These are phyloP conservation scores for Sporisorium exsertum DNA, from an alignment of 1,284 basidiomycete genomes.

Conservation along the genomic window DNA sequence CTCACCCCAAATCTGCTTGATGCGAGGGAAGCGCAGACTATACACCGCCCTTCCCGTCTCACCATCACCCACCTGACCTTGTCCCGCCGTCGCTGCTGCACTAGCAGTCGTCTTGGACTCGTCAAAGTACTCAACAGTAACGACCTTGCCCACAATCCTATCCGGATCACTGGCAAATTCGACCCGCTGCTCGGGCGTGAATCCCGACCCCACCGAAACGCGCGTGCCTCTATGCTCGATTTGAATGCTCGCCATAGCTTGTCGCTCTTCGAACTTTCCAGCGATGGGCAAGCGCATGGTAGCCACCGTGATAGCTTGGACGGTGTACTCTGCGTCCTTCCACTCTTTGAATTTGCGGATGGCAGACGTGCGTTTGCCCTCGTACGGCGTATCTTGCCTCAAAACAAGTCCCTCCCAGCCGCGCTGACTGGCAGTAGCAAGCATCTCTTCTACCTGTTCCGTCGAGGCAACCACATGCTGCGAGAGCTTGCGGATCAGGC, in stretches of 20 bases:
- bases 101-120: constrained; percentile 25
- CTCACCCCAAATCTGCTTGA: constrained; percentile 53
- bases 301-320: constrained; percentile 31
- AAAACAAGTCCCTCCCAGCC: constrained; percentile 60
- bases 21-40: constrained; percentile 57
- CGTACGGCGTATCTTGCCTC: constrained; percentile 47
- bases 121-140: constrained; percentile 57
- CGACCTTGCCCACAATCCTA: constrained; percentile 45
- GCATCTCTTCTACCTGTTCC: constrained; percentile 21
- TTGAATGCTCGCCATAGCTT: constrained; percentile 44
- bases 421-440: constrained; percentile 21
- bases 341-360: constrained; percentile 56
- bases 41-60: constrained; percentile 15
- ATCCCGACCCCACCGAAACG: constrained; percentile 56
- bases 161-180: constrained; percentile 45
- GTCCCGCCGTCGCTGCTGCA: neutral
- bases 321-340: constrained; percentile 58
- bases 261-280: constrained; percentile 41
- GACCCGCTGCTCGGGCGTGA: constrained; percentile 50
- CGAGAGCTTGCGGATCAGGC: constrained; percentile 35
- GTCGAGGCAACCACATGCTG: constrained; percentile 27
- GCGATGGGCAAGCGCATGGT: constrained; percentile 54
- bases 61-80: constrained; percentile 4
- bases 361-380: constrained; percentile 49
- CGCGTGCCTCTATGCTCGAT: constrained; percentile 46